Conservation (phyloP, 2,329 filamentous ascomycete genomes). For the Trichoderma hamatum region DNA sequence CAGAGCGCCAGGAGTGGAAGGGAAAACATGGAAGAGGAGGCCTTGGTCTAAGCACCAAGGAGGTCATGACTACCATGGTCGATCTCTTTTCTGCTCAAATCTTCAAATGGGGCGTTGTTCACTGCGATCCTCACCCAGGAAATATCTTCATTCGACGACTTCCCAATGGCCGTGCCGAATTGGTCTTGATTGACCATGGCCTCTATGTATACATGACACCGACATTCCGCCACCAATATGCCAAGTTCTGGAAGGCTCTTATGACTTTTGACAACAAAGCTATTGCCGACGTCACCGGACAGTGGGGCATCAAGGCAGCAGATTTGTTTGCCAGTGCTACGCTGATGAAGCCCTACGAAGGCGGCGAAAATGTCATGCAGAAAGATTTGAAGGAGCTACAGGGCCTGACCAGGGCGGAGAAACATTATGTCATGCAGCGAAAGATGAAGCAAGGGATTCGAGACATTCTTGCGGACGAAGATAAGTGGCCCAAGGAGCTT, state of each 20-base stretch:
- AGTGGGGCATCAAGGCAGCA: conserved; percentile 86
- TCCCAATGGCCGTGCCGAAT: conserved; percentile 78
- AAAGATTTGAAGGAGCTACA: conserved; percentile 63
- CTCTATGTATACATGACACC: conserved; percentile 91
- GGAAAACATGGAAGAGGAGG: conserved; percentile 74
- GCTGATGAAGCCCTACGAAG: conserved; percentile 86
- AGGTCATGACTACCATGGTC: conserved; percentile 95
- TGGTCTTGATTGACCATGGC: conserved; percentile 96
- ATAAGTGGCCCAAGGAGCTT: conserved; percentile 86
- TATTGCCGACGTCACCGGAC: conserved; percentile 68
- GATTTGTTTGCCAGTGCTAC: conserved; percentile 93
- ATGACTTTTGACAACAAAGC: conserved; percentile 91
- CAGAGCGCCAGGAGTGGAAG: conserved; percentile 77
- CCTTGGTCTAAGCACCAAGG: conserved; percentile 77
- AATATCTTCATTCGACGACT: conserved; percentile 94
- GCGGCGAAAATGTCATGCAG: conserved; percentile 71
- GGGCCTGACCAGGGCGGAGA: conserved; percentile 63
- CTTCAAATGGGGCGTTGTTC: conserved; percentile 93
- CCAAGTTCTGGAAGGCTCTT: conserved; percentile 88
- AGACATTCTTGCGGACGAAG: conserved; percentile 78
- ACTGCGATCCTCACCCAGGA: conserved; percentile 95
- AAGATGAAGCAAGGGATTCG: conserved; percentile 71
- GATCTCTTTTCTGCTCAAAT: conserved; percentile 97
- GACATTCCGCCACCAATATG: conserved; percentile 82
- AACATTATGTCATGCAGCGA: conserved; percentile 88